Conservation (phyloP, 176 grass and related monocot genomes). For the Coix lacrymajobi region DNA sequence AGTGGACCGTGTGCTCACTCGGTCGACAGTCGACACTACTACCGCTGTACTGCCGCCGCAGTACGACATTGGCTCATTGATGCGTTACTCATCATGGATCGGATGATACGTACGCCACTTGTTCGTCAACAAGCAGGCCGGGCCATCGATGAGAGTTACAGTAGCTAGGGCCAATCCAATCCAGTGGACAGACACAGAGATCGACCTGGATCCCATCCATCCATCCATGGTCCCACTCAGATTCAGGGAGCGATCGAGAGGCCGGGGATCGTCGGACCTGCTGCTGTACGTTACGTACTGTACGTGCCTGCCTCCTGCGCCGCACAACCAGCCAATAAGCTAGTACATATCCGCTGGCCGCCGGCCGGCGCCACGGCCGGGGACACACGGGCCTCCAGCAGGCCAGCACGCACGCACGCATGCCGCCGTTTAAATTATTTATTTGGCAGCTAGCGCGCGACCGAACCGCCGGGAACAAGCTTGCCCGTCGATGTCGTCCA, state of each 20-base stretch:
- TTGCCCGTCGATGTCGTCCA: not conserved
- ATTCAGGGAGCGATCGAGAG: not conserved
- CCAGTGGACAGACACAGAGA: not conserved
- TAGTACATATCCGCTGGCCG: not conserved
- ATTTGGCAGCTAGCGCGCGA: no score
- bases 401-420: no score
- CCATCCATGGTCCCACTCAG: no score
- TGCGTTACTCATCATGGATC: not conserved
- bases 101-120: not conserved
- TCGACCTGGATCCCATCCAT: not conserved
- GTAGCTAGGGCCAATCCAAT: no score
- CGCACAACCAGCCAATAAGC: not conserved
- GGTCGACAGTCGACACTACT: no score
- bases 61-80: not conserved
- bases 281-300: no score
- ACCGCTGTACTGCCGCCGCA: no score
- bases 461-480: not conserved
- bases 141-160: not conserved
- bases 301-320: not conserved
- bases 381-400: not conserved
- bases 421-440: no score
- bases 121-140: not conserved
- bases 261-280: no score
- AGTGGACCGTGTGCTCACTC: no score
- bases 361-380: no score